phyloP scores from a whole-genome alignment of 352 stramenopile species.

The Globisporangium ultimum region DNA sequence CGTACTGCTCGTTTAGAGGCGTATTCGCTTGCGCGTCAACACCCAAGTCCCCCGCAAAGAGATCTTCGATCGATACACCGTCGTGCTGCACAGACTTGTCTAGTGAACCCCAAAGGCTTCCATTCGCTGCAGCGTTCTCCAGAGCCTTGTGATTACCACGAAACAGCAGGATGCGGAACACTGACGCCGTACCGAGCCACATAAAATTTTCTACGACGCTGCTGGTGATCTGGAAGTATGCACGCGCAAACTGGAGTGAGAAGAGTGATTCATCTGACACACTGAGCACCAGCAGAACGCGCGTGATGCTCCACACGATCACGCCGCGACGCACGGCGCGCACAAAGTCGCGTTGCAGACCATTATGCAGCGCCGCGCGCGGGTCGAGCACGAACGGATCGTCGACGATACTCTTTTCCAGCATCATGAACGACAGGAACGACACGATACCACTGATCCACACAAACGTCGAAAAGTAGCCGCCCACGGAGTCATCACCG shows the following conservation, averaged over 20 bases:
- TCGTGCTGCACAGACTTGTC: slow-evolving; percentile 1
- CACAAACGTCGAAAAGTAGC: slow-evolving; percentile 34
- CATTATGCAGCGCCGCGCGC: slow-evolving; percentile 26
- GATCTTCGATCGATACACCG: slow-evolving; percentile 14
- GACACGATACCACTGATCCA: slow-evolving; percentile 32
- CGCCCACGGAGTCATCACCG: background rate
- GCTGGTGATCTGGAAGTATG: slow-evolving; percentile 43
- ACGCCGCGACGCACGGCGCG: slow-evolving; percentile 39
- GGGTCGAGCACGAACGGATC: slow-evolving; percentile 57
- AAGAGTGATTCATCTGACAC: slow-evolving; percentile 13
- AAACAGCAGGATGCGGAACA: slow-evolving; percentile 57
- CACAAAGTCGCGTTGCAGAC: slow-evolving; percentile 41
- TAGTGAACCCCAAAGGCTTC: slow-evolving; percentile 36
- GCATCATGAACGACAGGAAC: slow-evolving; percentile 37
- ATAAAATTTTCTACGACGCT: slow-evolving; percentile 45
- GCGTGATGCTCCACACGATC: slow-evolving; percentile 30
- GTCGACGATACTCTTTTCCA: slow-evolving; percentile 37
- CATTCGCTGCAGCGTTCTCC: slow-evolving; percentile 11
- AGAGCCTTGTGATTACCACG: slow-evolving; percentile 32
- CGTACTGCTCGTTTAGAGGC: slow-evolving; percentile 45
- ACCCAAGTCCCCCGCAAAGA: slow-evolving; percentile 18
- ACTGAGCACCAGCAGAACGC: slow-evolving; percentile 26
- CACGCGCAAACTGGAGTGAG: slow-evolving; percentile 18
- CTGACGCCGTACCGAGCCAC: slow-evolving; percentile 30
- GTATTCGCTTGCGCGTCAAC: slow-evolving; percentile 18